Evolutionary conservation across 1,139 yeast genomes (phyloP), one percentile per base, ranked within the genome.

Genomic region (Diutina ranongensis): DNA sequence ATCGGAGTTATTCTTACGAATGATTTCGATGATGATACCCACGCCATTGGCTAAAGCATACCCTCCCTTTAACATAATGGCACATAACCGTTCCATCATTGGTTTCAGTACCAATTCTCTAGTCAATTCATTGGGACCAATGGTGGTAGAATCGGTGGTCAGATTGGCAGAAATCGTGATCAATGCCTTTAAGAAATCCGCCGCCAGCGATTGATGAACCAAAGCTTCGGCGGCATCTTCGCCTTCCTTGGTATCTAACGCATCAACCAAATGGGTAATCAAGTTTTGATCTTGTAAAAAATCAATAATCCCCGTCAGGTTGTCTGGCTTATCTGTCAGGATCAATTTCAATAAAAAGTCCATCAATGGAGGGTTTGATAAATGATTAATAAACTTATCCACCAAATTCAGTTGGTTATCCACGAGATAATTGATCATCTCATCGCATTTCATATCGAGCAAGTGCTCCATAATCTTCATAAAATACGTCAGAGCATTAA

Each of bases 41-140:
- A 92, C 98, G 48, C 97, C 97, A 53, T 92, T 92, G 33, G 95
- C 86, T 56, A 92, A 71, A 3, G 95, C 94, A 44, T 89, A 82
- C 3, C 97, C 96, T 16, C 97, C 97, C 51, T 77, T 68, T 21
- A 89, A 71, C 98, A 94, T 94, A 54, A 84, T 75, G n/a, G 75
- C 63, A 46, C 94, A 85, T 45, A 92, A 67, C 50, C 71, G 70
- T 52, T 80, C 71, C 68, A 87, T 80, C 48, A 78, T 77, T 45
- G 80, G 82, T 46, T 85, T 77, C 1, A 71, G 65, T 10, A 89
- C 97, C 47, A 92, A 72, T 60, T 92, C 92, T 52, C 99, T 72
- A 4, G 96, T 87, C 46, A 92, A 71, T 61, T 92, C 97, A 61
- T 92, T 92, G 8, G 98, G 97, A 1, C 99, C 98, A 54, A 92